Evolutionary conservation across 768 basidiomycete genomes (phyloP).

Genomic region (Phylloporus arenicola): DNA sequence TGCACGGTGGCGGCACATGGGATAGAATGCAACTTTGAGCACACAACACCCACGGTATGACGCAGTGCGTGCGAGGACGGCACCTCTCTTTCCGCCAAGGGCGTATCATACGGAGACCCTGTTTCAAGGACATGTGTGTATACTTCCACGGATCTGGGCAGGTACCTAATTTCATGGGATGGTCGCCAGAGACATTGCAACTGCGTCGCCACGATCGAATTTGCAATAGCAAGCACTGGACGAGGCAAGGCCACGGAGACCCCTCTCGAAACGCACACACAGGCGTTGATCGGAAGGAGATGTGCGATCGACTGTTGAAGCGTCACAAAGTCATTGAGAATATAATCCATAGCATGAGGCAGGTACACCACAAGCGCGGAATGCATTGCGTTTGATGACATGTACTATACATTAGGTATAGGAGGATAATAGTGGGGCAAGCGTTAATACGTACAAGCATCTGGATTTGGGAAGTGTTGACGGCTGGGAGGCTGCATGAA

Average conservation of each 20-base stretch:
- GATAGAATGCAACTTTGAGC: slow-evolving; percentile 6
- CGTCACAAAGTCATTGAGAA: slow-evolving; percentile 5
- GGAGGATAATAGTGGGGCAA: slow-evolving; percentile 17
- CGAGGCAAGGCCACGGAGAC: slow-evolving; percentile 24
- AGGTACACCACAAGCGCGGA: slow-evolving; percentile 5
- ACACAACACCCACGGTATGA: slow-evolving; percentile 17
- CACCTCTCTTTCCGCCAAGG: not conserved
- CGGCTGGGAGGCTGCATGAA: slow-evolving; percentile 5
- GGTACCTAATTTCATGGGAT: slow-evolving; percentile 4
- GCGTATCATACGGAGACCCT: slow-evolving; percentile 20
- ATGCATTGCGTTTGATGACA: slow-evolving; percentile 11
- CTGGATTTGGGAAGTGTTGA: slow-evolving; percentile 19
- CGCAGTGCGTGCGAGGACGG: slow-evolving; percentile 3
- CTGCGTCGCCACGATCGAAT: slow-evolving; percentile 20
- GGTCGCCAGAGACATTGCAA: slow-evolving; percentile 7
- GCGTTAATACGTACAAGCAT: slow-evolving; percentile 25
- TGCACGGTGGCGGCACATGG: slow-evolving; percentile 10
- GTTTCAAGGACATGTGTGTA: slow-evolving; percentile 4
- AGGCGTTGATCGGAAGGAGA: slow-evolving; percentile 26
- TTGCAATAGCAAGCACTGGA: slow-evolving; percentile 19
- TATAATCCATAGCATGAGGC: slow-evolving; percentile 17
- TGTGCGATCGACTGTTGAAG: slow-evolving; percentile 17
- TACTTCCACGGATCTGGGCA: slow-evolving; percentile 18
- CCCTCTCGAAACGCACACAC: slow-evolving; percentile 12
- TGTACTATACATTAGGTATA: slow-evolving; percentile 8